phyloP scores from a whole-genome alignment of 2,329 filamentous ascomycete genomes.

The Colletotrichum sp. region DNA sequence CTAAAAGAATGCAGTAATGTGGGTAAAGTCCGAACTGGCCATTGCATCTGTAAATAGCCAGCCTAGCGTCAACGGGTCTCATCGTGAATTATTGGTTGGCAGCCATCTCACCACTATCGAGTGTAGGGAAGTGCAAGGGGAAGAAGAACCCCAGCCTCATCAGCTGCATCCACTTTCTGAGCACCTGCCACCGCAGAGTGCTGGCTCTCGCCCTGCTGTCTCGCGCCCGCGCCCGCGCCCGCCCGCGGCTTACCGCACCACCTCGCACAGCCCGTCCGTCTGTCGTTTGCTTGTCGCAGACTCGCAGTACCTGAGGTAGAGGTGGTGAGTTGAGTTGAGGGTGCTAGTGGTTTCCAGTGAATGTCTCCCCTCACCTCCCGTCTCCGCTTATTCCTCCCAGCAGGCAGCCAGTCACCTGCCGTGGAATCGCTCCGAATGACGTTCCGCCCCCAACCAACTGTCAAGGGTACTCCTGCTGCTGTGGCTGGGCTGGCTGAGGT shows the following conservation, averaged over 20 bases:
- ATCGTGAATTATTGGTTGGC: not conserved
- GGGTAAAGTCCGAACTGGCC: not conserved
- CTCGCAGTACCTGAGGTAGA: not conserved
- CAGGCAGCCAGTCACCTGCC: not conserved
- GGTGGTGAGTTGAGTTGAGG: not conserved
- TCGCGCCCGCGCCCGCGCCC: not conserved
- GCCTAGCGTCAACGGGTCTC: not conserved
- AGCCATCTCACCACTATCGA: not conserved
- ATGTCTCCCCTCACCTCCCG: not conserved
- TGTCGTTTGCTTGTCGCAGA: not conserved
- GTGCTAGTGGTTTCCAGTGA: not conserved
- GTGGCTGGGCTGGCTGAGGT: slow-evolving; percentile 10
- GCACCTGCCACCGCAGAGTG: not conserved
- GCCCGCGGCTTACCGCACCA: slow-evolving; percentile 3
- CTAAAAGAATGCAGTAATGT: not conserved
- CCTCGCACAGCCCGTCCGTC: slow-evolving; percentile 7
- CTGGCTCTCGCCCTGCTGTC: not conserved
- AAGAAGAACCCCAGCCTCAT: not conserved
- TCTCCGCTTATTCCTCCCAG: not conserved
- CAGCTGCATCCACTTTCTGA: not conserved
- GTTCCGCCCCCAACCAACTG: slow-evolving; percentile 14
- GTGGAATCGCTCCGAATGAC: not conserved
- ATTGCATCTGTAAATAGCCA: not conserved
- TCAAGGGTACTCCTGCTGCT: not conserved
- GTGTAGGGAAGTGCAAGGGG: not conserved